Evolutionary conservation across 768 basidiomycete species (phyloP).

Genomic region (Lactarius deliciosus): DNA sequence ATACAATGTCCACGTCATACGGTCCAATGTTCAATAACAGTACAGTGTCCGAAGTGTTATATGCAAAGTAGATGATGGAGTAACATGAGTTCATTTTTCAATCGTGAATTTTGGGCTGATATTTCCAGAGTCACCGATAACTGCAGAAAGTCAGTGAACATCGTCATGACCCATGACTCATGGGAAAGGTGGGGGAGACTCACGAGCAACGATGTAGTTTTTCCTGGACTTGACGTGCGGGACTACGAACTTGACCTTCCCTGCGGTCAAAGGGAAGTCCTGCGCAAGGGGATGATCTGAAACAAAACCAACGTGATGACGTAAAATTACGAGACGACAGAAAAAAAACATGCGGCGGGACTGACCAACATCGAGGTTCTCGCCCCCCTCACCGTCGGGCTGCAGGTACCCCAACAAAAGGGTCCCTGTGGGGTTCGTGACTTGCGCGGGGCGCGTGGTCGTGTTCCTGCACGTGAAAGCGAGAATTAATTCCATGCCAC

Average conservation of each 20-base stretch:
- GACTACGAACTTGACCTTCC: conserved; percentile 50
- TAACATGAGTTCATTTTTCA: background rate
- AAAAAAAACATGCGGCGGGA: conserved; percentile 28
- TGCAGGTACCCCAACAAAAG: conserved; percentile 52
- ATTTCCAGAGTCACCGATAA: conserved; percentile 70
- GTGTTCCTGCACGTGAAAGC: conserved; percentile 46
- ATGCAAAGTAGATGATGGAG: background rate
- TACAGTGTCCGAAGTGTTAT: conserved; percentile 8
- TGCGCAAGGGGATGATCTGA: conserved; percentile 59
- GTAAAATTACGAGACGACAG: conserved; percentile 6
- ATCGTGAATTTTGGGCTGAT: conserved; percentile 60
- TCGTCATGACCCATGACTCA: background rate
- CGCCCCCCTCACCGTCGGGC: conserved; percentile 40
- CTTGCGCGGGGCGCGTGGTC: conserved; percentile 30
- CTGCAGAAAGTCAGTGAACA: conserved; percentile 37
- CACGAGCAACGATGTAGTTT: conserved; percentile 64
- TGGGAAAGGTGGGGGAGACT: conserved; percentile 31
- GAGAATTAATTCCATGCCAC: background rate
- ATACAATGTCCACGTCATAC: conserved; percentile 10
- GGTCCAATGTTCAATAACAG: conserved; percentile 5
- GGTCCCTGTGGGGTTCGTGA: conserved; percentile 48
- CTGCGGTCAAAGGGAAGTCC: conserved; percentile 52
- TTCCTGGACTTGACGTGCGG: conserved; percentile 45
- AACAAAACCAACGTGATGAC: background rate
- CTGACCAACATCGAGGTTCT: conserved; percentile 56